Evolutionary conservation across 2,329 filamentous ascomycete species (phyloP).

Genomic region (Ophiostoma perfectum): DNA sequence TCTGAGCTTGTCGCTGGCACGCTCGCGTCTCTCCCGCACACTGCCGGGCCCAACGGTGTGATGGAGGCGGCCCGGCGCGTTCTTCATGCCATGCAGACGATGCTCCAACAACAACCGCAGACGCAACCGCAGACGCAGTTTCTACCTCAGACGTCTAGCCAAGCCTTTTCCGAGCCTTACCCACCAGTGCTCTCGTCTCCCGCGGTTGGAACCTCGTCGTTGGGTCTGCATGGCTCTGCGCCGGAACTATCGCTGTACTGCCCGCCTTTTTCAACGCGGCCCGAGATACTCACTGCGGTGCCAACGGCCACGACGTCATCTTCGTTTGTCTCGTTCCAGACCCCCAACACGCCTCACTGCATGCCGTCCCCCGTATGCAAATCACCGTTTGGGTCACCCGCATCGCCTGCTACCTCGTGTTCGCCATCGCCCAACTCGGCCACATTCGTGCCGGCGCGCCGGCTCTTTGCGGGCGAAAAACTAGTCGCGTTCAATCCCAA

Average conservation of each 20-base stretch:
- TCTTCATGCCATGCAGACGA: constrained; percentile 15
- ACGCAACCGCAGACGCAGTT: neutral
- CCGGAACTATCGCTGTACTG: constrained; percentile 20
- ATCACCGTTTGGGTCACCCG: constrained; percentile 20
- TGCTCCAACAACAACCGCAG: constrained; percentile 8
- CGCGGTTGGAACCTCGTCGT: neutral
- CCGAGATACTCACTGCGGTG: constrained; percentile 13
- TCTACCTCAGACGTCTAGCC: no score
- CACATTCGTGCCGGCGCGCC: constrained; percentile 16
- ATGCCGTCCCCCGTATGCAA: constrained; percentile 13
- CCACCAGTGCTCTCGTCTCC: neutral
- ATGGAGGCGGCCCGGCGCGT: constrained; percentile 22
- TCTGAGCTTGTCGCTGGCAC: constrained; percentile 22
- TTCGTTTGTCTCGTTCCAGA: constrained; percentile 12
- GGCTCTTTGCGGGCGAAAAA: constrained; percentile 2
- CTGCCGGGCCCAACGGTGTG: constrained; percentile 17
- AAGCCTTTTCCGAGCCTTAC: neutral
- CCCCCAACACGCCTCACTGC: constrained; percentile 21
- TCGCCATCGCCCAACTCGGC: constrained; percentile 19
- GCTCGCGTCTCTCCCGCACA: constrained; percentile 12
- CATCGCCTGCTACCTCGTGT: constrained; percentile 15
- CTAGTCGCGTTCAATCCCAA: neutral
- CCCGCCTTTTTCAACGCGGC: constrained; percentile 15
- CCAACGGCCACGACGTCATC: constrained; percentile 20
- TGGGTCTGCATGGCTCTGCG: neutral